Evolutionary conservation across 2,329 filamentous ascomycete species (phyloP).

Genomic region (Teratosphaeria epicoccoides): DNA sequence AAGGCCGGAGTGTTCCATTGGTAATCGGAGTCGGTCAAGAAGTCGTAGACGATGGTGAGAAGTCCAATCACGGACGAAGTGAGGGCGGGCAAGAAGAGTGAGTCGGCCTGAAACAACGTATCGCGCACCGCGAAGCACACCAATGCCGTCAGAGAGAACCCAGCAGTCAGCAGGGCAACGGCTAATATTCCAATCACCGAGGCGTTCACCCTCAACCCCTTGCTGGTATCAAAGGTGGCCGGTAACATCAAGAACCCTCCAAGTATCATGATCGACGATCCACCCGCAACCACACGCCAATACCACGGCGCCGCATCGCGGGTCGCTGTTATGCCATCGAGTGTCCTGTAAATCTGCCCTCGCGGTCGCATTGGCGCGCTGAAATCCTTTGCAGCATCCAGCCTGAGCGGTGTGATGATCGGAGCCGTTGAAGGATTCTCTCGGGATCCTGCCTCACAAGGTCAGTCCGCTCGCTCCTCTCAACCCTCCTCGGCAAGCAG

Average conservation of each 20-base stretch:
- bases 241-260: constrained; percentile 43
- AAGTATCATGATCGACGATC: constrained; percentile 38
- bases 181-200: constrained; percentile 35
- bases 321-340: constrained; percentile 16
- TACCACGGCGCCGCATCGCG: constrained; percentile 32
- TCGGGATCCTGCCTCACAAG: background rate
- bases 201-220: constrained; percentile 30
- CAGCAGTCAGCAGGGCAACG: constrained; percentile 37
- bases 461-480: background rate
- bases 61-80: constrained; percentile 37
- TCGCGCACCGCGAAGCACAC: constrained; percentile 38
- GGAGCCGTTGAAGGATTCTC: background rate
- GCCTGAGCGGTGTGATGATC: background rate
- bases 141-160: constrained; percentile 39
- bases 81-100: constrained; percentile 36
- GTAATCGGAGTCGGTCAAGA: constrained; percentile 32
- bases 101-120: constrained; percentile 37
- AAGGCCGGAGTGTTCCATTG: constrained; percentile 35
- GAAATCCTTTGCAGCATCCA: constrained; percentile 15
- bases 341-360: constrained; percentile 18
- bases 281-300: constrained; percentile 36
- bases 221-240: constrained; percentile 33
- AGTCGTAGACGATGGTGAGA: constrained; percentile 39
- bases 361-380: constrained; percentile 16
- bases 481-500: background rate